Percentiles rank a stretch among this genome's conserved stretches.
phyloP scores from a whole-genome alignment of 768 basidiomycete genomes.

The Pisolithus tinctorius region DNA sequence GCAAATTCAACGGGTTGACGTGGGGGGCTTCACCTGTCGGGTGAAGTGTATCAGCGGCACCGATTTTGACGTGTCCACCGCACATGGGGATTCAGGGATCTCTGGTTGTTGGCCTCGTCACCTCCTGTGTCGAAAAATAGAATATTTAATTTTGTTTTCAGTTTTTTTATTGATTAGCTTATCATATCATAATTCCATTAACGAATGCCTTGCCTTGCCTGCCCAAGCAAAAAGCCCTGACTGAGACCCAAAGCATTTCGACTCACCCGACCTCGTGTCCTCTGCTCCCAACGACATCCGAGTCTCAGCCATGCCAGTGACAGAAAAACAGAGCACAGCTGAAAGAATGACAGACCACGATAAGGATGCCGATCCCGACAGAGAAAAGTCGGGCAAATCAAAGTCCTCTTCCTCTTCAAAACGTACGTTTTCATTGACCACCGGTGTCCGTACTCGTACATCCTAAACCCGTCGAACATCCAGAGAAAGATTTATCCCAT shows the following conservation, averaged over 20 bases:
- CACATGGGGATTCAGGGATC: too few species aligned
- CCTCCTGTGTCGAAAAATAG: background rate
- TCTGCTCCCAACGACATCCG: background rate
- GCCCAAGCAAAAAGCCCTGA: background rate
- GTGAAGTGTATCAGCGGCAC: too few species aligned
- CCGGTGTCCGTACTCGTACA: background rate
- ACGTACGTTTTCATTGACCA: constrained; percentile 15
- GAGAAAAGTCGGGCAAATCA: constrained; percentile 8
- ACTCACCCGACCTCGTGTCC: background rate
- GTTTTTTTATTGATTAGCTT: background rate
- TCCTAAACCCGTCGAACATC: constrained; percentile 1
- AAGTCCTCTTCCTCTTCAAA: constrained; percentile 28
- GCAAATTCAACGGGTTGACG: too few species aligned
- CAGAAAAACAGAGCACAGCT: constrained; percentile 14
- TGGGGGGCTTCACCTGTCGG: too few species aligned
- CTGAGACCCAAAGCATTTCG: background rate
- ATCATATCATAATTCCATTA: constrained; percentile 5
- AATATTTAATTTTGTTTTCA: background rate
- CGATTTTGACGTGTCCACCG: too few species aligned
- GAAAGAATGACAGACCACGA: constrained; percentile 12
- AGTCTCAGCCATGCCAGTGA: constrained; percentile 12
- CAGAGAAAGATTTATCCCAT: constrained; percentile 87
- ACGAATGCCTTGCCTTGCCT: constrained; percentile 2
- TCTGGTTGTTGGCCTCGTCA: background rate
- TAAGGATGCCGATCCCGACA: constrained; percentile 20